Evolutionary conservation across 78 protist species (phyloP).

Genomic region (Dictyostelium purpureum): DNA sequence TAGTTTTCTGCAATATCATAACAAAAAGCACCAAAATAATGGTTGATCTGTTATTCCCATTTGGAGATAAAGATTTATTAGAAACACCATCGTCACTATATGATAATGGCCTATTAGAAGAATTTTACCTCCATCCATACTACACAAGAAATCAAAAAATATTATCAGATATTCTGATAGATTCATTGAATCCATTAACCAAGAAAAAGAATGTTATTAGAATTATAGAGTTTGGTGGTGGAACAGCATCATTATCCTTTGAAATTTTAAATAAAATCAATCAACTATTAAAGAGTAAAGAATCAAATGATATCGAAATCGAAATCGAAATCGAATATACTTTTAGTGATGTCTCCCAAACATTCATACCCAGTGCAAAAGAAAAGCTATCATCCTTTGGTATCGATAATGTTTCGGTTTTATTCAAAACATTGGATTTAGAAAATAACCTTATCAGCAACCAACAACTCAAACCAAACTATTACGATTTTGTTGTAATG

Average conservation of each 20-base stretch:
- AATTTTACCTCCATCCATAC: background rate
- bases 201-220: background rate
- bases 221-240: background rate
- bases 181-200: background rate
- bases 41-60: background rate
- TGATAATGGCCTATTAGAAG: background rate
- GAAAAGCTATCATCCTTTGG: background rate
- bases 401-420: background rate
- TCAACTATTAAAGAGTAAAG: background rate
- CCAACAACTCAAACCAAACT: background rate
- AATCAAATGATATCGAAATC: background rate
- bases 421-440: slow-evolving; percentile 9
- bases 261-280: background rate
- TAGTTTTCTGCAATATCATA: background rate
- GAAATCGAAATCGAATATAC: slow-evolving; percentile 11
- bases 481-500: slow-evolving; percentile 22
- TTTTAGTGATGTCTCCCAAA: background rate
- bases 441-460: background rate
- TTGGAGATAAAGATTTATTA: too few species aligned
- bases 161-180: background rate
- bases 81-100: background rate
- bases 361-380: background rate
- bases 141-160: background rate
- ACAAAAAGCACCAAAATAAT: background rate
- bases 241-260: background rate